A percentile compares a stretch with the other conserved stretches of the same genome.
Evolutionary conservation across 2,329 filamentous ascomycete genomes (phyloP).

Genomic region (Drechslerella dactyloides): DNA sequence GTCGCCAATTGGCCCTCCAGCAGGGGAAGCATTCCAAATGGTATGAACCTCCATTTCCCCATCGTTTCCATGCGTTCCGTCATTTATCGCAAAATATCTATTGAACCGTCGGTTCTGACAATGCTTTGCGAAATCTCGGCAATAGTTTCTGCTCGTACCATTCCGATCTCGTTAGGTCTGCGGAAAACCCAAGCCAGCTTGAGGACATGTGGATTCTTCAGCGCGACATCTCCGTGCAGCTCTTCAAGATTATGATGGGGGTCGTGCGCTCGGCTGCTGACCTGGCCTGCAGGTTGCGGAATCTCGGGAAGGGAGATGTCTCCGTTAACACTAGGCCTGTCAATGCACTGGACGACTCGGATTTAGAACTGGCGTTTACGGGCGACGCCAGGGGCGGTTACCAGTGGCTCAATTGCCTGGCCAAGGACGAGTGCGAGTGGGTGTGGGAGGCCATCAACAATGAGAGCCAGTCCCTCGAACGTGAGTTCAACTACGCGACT

Average conservation of each 20-base stretch:
- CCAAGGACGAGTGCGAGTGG: constrained; percentile 45
- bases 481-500: constrained; percentile 14
- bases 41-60: constrained; percentile 11
- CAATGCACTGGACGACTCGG: constrained; percentile 54
- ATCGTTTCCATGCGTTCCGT: not conserved
- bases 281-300: constrained; percentile 26
- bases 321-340: not conserved
- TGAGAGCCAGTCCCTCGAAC: constrained; percentile 36
- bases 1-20: constrained; percentile 32
- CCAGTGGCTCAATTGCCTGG: constrained; percentile 45
- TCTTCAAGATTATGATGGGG: constrained; percentile 50
- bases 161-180: constrained; percentile 36
- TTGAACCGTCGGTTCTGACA: constrained; percentile 7
- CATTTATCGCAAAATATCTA: not conserved
- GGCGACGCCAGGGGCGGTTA: constrained; percentile 43
- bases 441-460: constrained; percentile 38
- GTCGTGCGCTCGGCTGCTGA: constrained; percentile 45
- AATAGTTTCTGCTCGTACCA: constrained; percentile 43
- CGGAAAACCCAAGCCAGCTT: constrained; percentile 35
- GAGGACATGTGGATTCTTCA: constrained; percentile 48
- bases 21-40: constrained; percentile 34
- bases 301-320: constrained; percentile 12
- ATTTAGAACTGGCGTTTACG: constrained; percentile 58
- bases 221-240: constrained; percentile 40
- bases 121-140: not conserved